Percentiles rank a stretch among this genome's conserved stretches.
Evolutionary conservation across 257 asterid species (phyloP).

Genomic region (Vinca minor): DNA sequence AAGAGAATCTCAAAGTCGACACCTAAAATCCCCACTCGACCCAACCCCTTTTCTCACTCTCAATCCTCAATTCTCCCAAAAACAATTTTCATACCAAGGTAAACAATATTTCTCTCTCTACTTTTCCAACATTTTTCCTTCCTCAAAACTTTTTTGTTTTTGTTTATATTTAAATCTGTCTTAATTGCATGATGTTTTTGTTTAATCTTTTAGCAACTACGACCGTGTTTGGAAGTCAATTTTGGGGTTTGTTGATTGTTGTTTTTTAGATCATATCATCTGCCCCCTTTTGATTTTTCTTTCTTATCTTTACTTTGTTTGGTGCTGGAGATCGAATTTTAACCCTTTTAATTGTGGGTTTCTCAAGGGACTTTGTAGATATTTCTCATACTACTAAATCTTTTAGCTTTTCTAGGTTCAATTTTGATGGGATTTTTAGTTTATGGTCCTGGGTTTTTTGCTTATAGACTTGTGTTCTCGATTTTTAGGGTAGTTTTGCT

Average conservation of each 20-base stretch:
- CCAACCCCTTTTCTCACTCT: not conserved
- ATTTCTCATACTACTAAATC: not conserved
- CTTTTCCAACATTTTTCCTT: not conserved
- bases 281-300: not conserved
- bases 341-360: not conserved
- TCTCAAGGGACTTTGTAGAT: not conserved
- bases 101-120: not conserved
- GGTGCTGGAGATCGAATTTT: not conserved
- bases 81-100: slow-evolving; percentile 13
- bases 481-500: not conserved
- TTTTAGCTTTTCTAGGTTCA: too few species aligned
- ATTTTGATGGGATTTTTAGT: not conserved
- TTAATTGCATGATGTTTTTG: not conserved
- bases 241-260: slow-evolving; percentile 3
- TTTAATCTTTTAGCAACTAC: not conserved
- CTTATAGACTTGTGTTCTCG: not conserved
- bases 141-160: too few species aligned
- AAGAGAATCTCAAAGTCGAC: not conserved
- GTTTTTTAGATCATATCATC: not conserved
- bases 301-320: not conserved
- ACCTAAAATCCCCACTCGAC: not conserved
- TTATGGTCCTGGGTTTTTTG: slow-evolving; percentile 4
- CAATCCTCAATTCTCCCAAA: not conserved
- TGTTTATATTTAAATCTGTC: not conserved
- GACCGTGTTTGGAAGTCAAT: not conserved